Evolutionary conservation across 2,329 filamentous ascomycete species (phyloP).

Genomic region (Fusarium penzigii): DNA sequence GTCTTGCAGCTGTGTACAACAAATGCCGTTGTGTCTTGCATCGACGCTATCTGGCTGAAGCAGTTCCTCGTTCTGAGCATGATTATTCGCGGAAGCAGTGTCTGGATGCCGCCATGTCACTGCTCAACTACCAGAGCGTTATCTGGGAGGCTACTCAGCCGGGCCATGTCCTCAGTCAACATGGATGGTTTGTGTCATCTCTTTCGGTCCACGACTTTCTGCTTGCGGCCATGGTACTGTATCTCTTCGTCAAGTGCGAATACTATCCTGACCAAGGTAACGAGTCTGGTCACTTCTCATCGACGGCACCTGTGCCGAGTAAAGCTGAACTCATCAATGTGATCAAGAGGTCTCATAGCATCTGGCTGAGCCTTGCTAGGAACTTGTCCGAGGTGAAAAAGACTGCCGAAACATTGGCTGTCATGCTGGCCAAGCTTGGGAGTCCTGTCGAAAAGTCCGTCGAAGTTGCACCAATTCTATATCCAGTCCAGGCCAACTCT

Average conservation of each 20-base stretch:
- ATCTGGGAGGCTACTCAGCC: constrained; percentile 53
- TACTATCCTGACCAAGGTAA: constrained; percentile 39
- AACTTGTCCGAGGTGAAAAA: constrained; percentile 44
- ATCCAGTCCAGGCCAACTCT: constrained; percentile 6
- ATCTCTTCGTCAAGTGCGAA: constrained; percentile 50
- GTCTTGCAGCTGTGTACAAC: constrained; percentile 52
- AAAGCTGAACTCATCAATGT: constrained; percentile 42
- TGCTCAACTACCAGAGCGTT: constrained; percentile 49
- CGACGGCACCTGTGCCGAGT: constrained; percentile 33
- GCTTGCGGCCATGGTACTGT: constrained; percentile 62
- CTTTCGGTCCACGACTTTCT: constrained; percentile 63
- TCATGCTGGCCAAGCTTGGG: constrained; percentile 47
- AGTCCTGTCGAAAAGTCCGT: constrained; percentile 26
- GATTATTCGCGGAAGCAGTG: constrained; percentile 54
- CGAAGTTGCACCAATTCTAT: background rate
- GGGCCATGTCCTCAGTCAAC: constrained; percentile 52
- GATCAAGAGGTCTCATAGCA: constrained; percentile 43
- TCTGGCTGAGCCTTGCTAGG: constrained; percentile 45
- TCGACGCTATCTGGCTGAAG: constrained; percentile 51
- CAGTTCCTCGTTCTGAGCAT: constrained; percentile 44
- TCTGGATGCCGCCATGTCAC: constrained; percentile 48
- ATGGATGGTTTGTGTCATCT: constrained; percentile 59
- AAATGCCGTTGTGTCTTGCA: constrained; percentile 59
- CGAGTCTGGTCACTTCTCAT: constrained; percentile 37
- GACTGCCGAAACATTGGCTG: constrained; percentile 46